A percentile compares a stretch with the other conserved stretches of the same genome.
These are phyloP conservation scores for Tetrapisispora nanseiensis DNA, from an alignment of 805 yeast species.

Conservation along the genomic window DNA sequence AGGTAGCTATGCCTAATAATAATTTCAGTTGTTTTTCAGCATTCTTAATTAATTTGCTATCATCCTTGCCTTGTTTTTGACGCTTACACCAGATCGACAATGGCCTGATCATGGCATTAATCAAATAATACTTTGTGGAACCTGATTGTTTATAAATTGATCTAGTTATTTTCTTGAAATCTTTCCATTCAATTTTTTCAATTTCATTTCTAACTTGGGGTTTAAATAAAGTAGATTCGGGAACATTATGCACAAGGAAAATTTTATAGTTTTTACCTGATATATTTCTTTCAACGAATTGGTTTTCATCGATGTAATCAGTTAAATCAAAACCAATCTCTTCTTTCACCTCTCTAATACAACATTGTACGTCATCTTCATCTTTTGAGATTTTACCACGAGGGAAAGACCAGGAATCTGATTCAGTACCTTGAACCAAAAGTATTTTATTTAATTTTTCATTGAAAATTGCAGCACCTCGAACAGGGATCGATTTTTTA, in stretches of 20 bases:
- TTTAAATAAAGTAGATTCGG: constrained; percentile 62
- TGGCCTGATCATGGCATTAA: constrained; percentile 35
- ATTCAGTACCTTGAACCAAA: constrained; percentile 76
- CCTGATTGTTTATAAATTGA: constrained; percentile 19
- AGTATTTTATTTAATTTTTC: constrained; percentile 57
- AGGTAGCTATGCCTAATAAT: constrained; percentile 47
- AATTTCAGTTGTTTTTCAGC: constrained; percentile 60
- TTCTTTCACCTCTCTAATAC: constrained; percentile 82
- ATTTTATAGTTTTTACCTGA: constrained; percentile 80
- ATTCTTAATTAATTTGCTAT: constrained; percentile 47
- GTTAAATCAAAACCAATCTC: constrained; percentile 87
- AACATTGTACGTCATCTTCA: constrained; percentile 82
- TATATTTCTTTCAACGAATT: constrained; percentile 71
- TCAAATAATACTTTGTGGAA: constrained; percentile 29
- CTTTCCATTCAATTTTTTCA: constrained; percentile 70
- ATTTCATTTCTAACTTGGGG: constrained; percentile 88
- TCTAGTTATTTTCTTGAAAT: constrained; percentile 38
- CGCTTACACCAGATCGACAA: constrained; percentile 43
- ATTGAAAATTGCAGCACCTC: constrained; percentile 89
- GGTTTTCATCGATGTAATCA: constrained; percentile 55
- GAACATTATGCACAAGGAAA: constrained; percentile 65
- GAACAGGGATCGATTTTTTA: constrained; percentile 84
- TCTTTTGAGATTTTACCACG: constrained; percentile 93
- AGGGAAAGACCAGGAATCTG: constrained; percentile 89
- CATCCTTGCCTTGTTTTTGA: constrained; percentile 41